Evolutionary conservation across 2,329 filamentous ascomycete genomes (phyloP).

Genomic region (Sporothrix brasiliensis): DNA sequence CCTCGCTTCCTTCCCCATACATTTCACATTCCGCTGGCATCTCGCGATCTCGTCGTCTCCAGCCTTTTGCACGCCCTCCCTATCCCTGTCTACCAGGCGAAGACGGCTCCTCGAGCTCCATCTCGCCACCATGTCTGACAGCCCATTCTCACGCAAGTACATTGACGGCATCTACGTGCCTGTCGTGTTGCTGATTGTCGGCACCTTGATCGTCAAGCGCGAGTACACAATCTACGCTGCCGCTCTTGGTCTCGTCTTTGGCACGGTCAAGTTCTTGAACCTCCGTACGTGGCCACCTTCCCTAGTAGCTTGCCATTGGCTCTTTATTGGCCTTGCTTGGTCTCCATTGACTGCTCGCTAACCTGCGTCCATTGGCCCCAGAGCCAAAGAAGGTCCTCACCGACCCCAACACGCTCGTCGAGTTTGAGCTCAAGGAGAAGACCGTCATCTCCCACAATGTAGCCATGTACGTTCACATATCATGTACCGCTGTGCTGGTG

Average conservation of each 20-base stretch:
- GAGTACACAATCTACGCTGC: slow-evolving; percentile 75
- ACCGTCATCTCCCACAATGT: slow-evolving; percentile 97
- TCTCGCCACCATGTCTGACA: slow-evolving; percentile 44
- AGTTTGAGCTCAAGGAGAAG: slow-evolving; percentile 93
- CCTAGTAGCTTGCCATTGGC: not conserved
- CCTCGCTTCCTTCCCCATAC: not conserved
- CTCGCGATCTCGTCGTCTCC: slow-evolving; percentile 10
- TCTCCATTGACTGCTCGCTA: not conserved
- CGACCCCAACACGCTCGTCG: slow-evolving; percentile 76
- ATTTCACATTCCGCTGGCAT: slow-evolving; percentile 9
- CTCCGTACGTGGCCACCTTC: slow-evolving; percentile 61
- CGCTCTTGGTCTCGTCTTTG: slow-evolving; percentile 65
- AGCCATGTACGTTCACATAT: slow-evolving; percentile 69
- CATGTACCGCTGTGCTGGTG: not conserved
- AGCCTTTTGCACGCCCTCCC: slow-evolving; percentile 5
- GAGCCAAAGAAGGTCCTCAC: slow-evolving; percentile 82
- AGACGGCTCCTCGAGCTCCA: slow-evolving; percentile 12
- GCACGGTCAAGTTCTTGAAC: slow-evolving; percentile 70
- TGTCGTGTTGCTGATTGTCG: slow-evolving; percentile 74
- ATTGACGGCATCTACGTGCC: slow-evolving; percentile 83
- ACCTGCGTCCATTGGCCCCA: not conserved
- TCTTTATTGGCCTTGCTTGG: not conserved
- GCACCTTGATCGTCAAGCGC: slow-evolving; percentile 74
- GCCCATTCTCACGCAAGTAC: slow-evolving; percentile 62
- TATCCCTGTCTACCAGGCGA: not conserved